phyloP scores from a whole-genome alignment of 1,284 basidiomycete genomes.

The Cutaneotrichosporon daszewskae region DNA sequence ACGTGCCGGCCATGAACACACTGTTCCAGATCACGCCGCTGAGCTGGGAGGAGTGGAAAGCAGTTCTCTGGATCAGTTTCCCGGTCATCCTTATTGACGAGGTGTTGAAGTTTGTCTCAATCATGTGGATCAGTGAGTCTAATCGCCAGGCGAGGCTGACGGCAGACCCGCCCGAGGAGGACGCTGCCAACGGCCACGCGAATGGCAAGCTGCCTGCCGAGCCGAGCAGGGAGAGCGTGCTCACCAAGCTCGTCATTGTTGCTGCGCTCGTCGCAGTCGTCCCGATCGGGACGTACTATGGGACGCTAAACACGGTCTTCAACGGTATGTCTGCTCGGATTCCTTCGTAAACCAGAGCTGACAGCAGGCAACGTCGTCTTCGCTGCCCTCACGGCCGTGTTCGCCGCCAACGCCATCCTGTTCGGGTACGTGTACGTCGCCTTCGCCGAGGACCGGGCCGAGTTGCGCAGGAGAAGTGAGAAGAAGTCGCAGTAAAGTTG shows the following conservation, averaged over 20 bases:
- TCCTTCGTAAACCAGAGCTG: no score
- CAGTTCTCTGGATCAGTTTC: conserved; percentile 80
- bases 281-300: conserved; percentile 64
- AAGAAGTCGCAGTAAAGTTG: conserved; percentile 8
- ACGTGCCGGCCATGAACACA: conserved; percentile 88
- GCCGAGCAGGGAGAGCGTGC: no score
- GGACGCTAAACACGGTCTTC: conserved; percentile 62
- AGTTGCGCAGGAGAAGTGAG: conserved; percentile 4
- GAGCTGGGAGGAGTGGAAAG: conserved; percentile 89
- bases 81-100: conserved; percentile 91
- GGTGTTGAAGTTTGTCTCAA: conserved; percentile 61
- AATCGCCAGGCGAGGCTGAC: neutral
- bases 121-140: conserved; percentile 10
- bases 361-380: conserved; percentile 66
- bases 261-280: conserved; percentile 57
- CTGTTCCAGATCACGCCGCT: conserved; percentile 88
- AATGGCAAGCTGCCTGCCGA: no score
- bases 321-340: conserved; percentile 48
- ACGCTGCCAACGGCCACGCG: conserved; percentile 1
- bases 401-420: conserved; percentile 73
- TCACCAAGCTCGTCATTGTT: conserved; percentile 72
- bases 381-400: conserved; percentile 75
- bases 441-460: conserved; percentile 59
- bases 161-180: conserved; percentile 4
- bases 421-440: conserved; percentile 70